Conservation (phyloP, 257 asterid genomes). For the Solanum sejunctum region DNA sequence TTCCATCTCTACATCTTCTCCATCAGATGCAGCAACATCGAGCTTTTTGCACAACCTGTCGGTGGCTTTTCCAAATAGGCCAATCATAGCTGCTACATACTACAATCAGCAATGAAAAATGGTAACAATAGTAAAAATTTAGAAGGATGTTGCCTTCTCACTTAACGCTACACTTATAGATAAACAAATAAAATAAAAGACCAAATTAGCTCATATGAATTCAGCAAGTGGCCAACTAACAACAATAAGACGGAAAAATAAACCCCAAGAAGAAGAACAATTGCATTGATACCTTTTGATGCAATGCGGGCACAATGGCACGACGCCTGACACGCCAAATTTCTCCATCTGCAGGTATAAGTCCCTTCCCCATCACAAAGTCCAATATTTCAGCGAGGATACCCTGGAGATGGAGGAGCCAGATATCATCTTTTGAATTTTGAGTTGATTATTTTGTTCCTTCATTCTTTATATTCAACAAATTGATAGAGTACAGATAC, state of each 20-base stretch:
- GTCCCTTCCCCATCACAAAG: constrained; percentile 99
- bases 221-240: not conserved
- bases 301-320: constrained; percentile 92
- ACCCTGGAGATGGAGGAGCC: constrained; percentile 36
- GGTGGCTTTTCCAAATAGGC: constrained; percentile 82
- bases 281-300: constrained; percentile 52
- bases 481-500: not conserved
- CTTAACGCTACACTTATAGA: not conserved
- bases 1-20: constrained; percentile 96
- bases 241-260: not conserved
- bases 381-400: constrained; percentile 91
- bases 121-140: not conserved
- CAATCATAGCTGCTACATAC: constrained; percentile 92
- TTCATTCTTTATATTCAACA: not conserved
- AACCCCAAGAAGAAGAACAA: not conserved
- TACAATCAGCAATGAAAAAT: constrained; percentile 15
- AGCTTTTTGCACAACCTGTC: constrained; percentile 75
- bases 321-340: constrained; percentile 89
- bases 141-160: not conserved
- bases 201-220: not conserved
- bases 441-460: not conserved
- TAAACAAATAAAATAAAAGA: not conserved
- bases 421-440: not conserved
- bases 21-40: constrained; percentile 84
- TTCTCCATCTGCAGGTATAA: constrained; percentile 98